Evolutionary conservation across 2,329 filamentous ascomycete species (phyloP).

Genomic region (Fusarium sterilihyphosum): DNA sequence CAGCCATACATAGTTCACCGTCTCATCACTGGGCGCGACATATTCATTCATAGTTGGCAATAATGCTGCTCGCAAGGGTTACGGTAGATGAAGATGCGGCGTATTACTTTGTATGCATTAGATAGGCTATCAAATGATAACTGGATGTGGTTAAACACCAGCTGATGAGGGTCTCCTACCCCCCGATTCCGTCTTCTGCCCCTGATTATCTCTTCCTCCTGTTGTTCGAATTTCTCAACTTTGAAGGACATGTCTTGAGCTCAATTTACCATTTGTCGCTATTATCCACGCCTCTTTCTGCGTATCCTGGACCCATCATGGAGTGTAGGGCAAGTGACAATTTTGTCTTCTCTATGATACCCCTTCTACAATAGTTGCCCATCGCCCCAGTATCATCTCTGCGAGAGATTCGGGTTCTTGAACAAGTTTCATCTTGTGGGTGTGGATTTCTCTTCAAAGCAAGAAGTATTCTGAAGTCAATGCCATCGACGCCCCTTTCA

Average conservation of each 20-base stretch:
- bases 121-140: constrained; percentile 4
- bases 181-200: background rate
- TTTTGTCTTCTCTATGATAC: background rate
- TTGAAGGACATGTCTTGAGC: background rate
- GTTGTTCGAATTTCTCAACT: background rate
- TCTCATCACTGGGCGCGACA: background rate
- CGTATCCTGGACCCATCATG: background rate
- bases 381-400: background rate
- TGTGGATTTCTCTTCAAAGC: background rate
- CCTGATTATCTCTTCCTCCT: background rate
- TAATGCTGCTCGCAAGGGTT: constrained; percentile 1
- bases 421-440: background rate
- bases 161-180: background rate
- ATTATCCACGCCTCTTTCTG: background rate
- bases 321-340: background rate
- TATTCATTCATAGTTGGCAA: background rate
- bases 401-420: background rate
- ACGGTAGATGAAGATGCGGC: constrained; percentile 19
- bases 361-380: background rate
- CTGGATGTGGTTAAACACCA: background rate
- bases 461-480: background rate
- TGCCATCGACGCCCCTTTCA: background rate
- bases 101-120: background rate
- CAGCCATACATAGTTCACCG: background rate
- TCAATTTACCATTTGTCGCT: background rate